phyloP scores from a whole-genome alignment of 257 asterid species.

The Verbascum thapsus region DNA sequence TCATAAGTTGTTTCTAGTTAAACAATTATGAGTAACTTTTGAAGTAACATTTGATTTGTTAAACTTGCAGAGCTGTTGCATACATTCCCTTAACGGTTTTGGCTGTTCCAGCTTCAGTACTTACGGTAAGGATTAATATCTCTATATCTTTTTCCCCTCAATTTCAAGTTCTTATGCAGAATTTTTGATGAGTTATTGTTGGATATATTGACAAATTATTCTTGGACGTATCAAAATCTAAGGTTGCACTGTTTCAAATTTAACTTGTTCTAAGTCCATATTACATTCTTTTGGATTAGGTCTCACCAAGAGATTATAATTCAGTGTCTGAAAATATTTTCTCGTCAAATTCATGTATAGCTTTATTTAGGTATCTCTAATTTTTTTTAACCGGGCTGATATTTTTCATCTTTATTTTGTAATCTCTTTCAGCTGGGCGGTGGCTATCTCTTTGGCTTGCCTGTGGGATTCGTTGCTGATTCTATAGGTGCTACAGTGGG shows the following conservation, averaged over 20 bases:
- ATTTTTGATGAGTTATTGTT: background rate
- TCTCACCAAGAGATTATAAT: background rate
- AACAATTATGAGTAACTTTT: conserved; percentile 1
- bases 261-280: conserved; percentile 2
- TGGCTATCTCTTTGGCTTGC: conserved; percentile 98
- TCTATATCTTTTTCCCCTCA: background rate
- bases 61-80: conserved; percentile 80
- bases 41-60: conserved; percentile 21
- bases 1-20: too few relatives aligned
- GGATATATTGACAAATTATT: background rate
- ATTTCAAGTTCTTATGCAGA: conserved; percentile 12
- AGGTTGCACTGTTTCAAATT: background rate
- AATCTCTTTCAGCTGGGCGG: conserved; percentile 83
- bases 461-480: conserved; percentile 93
- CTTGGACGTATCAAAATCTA: background rate
- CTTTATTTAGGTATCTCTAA: background rate
- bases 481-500: conserved; percentile 95
- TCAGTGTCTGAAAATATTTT: conserved; percentile 7
- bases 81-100: conserved; percentile 88
- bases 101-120: conserved; percentile 97
- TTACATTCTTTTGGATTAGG: background rate
- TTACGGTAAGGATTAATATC: conserved; percentile 60
- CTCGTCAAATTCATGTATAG: background rate
- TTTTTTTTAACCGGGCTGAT: background rate
- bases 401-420: conserved; percentile 25